Percentiles rank a stretch among this genome's conserved stretches.
These are phyloP conservation scores for Patellifolia procumbens DNA, from an alignment of 179 eudicot species.

Conservation along the genomic window DNA sequence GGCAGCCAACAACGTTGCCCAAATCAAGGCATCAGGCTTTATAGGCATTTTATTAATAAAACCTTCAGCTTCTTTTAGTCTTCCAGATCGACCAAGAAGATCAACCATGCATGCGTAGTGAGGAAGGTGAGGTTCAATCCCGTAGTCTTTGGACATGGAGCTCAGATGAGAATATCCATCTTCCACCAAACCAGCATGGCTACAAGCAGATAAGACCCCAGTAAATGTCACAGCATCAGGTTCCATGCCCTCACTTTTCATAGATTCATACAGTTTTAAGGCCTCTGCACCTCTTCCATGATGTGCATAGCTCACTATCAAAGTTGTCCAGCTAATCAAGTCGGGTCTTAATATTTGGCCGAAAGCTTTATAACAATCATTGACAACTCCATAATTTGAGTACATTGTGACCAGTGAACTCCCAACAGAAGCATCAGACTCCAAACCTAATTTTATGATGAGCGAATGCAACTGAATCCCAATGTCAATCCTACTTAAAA, in stretches of 20 bases:
- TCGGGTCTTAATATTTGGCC: slow-evolving; percentile 54
- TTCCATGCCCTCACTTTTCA: slow-evolving; percentile 55
- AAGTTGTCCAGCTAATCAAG: slow-evolving; percentile 69
- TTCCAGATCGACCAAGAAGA: slow-evolving; percentile 81
- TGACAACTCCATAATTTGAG: slow-evolving; percentile 60
- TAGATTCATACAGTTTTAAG: slow-evolving; percentile 49
- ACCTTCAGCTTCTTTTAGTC: slow-evolving; percentile 66
- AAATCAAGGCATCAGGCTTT: slow-evolving; percentile 58
- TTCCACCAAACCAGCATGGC: slow-evolving; percentile 79
- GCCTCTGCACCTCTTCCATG: slow-evolving; percentile 73
- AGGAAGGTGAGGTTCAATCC: slow-evolving; percentile 53
- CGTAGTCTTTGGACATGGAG: slow-evolving; percentile 66
- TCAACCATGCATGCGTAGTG: slow-evolving; percentile 94
- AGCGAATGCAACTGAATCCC: slow-evolving; percentile 63
- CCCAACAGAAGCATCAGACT: slow-evolving; percentile 61
- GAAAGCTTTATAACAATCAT: slow-evolving; percentile 59
- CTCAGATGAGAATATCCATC: slow-evolving; percentile 69
- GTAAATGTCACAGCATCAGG: slow-evolving; percentile 87
- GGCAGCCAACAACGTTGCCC: slow-evolving; percentile 79
- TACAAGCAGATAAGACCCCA: slow-evolving; percentile 83
- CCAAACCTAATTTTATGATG: slow-evolving; percentile 53
- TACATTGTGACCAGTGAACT: slow-evolving; percentile 71
- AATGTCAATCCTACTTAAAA: slow-evolving; percentile 34
- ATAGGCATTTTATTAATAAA: slow-evolving; percentile 66
- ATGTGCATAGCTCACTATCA: slow-evolving; percentile 75